phyloP scores from a whole-genome alignment of 2,329 filamentous ascomycete species.

The Aspergillus fumigatiaffinis region DNA sequence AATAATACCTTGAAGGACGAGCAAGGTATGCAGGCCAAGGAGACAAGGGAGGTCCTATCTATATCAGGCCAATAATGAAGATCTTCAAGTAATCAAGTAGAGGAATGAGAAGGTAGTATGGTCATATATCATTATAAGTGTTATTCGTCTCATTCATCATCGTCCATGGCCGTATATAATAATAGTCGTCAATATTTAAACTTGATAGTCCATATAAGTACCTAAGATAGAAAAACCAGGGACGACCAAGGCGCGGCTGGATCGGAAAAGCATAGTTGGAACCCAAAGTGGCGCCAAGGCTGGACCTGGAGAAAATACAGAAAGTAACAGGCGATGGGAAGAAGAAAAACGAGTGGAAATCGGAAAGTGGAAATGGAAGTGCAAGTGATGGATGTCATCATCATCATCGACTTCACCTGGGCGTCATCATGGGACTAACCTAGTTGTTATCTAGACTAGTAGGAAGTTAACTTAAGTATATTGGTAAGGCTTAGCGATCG shows the following conservation, averaged over 20 bases:
- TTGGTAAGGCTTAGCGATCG: background rate
- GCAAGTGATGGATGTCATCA: background rate
- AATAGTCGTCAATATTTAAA: background rate
- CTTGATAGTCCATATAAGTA: background rate
- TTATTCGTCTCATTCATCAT: background rate
- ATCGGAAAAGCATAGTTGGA: slow-evolving; percentile 14
- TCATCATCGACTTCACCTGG: background rate
- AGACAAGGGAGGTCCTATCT: background rate
- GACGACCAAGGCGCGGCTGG: slow-evolving; percentile 11
- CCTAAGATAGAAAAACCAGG: slow-evolving; percentile 2
- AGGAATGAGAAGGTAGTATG: background rate
- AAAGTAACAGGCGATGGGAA: background rate
- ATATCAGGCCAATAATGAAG: background rate
- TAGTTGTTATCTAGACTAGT: background rate
- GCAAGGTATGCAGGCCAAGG: background rate
- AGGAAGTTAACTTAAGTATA: background rate
- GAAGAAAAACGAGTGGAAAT: background rate
- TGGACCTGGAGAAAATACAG: slow-evolving; percentile 4
- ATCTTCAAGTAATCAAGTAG: background rate
- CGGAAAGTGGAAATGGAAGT: background rate
- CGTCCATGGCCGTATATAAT: background rate
- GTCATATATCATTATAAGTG: background rate
- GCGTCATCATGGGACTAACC: background rate
- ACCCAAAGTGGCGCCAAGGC: slow-evolving; percentile 6
- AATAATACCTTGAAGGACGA: background rate